A percentile compares a stretch with the other conserved stretches of the same genome.
Evolutionary conservation across 140 eudicot species (phyloP).

Genomic region (Flaveria floridana): DNA sequence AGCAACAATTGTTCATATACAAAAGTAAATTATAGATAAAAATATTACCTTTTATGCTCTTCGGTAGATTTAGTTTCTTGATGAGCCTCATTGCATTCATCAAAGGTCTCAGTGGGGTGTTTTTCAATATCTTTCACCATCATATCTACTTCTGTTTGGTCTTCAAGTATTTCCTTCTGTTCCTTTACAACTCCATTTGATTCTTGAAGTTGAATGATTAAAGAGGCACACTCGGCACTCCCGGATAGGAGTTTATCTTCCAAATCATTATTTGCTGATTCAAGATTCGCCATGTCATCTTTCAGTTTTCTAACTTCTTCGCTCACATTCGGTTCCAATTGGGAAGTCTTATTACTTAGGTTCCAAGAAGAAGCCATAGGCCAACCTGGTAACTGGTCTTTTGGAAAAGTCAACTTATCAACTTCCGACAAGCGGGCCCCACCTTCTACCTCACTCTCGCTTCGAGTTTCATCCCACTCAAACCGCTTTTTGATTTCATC

Average conservation of each 20-base stretch:
- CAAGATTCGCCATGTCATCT: slow-evolving; percentile 35
- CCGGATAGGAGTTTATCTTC: slow-evolving; percentile 37
- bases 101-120: slow-evolving; percentile 38
- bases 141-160: slow-evolving; percentile 39
- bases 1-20: slow-evolving; percentile 17
- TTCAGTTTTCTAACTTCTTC: slow-evolving; percentile 36
- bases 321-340: slow-evolving; percentile 27
- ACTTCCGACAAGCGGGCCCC: slow-evolving; percentile 43
- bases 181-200: slow-evolving; percentile 37
- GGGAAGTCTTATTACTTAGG: slow-evolving; percentile 33
- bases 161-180: slow-evolving; percentile 33
- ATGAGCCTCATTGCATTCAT: slow-evolving; percentile 38
- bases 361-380: slow-evolving; percentile 41
- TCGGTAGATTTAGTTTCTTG: slow-evolving; percentile 36
- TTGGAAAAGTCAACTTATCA: slow-evolving; percentile 35
- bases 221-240: slow-evolving; percentile 30
- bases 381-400: slow-evolving; percentile 41
- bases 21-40: background rate
- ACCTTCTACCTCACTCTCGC: slow-evolving; percentile 62
- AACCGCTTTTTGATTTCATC: slow-evolving; percentile 65
- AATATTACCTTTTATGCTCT: slow-evolving; percentile 51
- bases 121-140: slow-evolving; percentile 42
- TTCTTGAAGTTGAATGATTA: slow-evolving; percentile 47
- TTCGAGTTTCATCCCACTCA: slow-evolving; percentile 74
- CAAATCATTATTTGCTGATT: slow-evolving; percentile 37